phyloP scores from a whole-genome alignment of 2,329 filamentous ascomycete genomes.

The Leptodontidium sp. region DNA sequence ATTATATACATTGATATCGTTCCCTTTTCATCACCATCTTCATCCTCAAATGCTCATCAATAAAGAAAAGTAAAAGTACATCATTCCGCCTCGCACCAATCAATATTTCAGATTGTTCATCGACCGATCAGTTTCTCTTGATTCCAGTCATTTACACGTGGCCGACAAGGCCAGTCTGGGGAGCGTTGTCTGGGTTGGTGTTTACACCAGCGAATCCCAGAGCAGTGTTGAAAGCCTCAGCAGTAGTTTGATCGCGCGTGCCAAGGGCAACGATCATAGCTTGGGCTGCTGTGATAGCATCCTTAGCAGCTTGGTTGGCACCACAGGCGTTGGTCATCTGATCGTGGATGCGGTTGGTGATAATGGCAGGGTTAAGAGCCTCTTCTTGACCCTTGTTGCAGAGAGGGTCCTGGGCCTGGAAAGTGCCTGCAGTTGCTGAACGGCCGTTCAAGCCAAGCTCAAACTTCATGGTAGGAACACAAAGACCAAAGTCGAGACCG shows the following conservation, averaged over 20 bases:
- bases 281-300: slow-evolving; percentile 61
- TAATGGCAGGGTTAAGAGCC: slow-evolving; percentile 76
- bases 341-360: slow-evolving; percentile 76
- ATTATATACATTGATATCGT: slow-evolving; percentile 11
- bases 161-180: slow-evolving; percentile 43
- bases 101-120: background rate
- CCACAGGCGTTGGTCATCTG: slow-evolving; percentile 72
- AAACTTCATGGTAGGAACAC: slow-evolving; percentile 63
- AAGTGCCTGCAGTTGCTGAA: slow-evolving; percentile 66
- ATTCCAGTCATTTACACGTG: slow-evolving; percentile 36
- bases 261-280: slow-evolving; percentile 59
- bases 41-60: slow-evolving; percentile 2
- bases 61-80: background rate
- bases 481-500: slow-evolving; percentile 57
- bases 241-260: slow-evolving; percentile 57
- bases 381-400: slow-evolving; percentile 70
- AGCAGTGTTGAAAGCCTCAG: slow-evolving; percentile 52
- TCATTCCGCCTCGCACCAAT: background rate
- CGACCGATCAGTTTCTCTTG: background rate
- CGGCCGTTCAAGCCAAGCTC: slow-evolving; percentile 61
- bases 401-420: slow-evolving; percentile 71
- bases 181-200: slow-evolving; percentile 45
- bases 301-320: slow-evolving; percentile 66
- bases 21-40: slow-evolving; percentile 4
- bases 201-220: slow-evolving; percentile 49